These are phyloP conservation scores for Cladophialophora yegresii DNA, from an alignment of 2,329 filamentous ascomycete species.

Conservation along the genomic window DNA sequence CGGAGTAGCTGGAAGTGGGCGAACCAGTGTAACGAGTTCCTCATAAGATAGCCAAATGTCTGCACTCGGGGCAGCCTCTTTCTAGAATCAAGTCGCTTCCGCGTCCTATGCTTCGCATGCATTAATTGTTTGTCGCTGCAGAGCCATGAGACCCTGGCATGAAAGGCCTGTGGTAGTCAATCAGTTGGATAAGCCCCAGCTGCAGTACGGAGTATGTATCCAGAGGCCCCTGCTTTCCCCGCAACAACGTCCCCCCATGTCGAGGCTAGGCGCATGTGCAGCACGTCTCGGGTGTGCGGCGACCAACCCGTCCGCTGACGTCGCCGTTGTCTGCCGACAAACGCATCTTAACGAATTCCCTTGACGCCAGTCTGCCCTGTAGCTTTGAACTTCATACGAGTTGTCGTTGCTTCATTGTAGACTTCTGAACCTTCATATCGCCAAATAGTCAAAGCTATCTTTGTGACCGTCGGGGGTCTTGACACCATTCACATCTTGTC, in stretches of 20 bases:
- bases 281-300: conserved; percentile 17
- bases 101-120: background rate
- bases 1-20: background rate
- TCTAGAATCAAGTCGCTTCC: background rate
- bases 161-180: too few species aligned
- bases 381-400: background rate
- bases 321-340: conserved; percentile 22
- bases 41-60: background rate
- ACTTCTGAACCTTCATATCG: background rate
- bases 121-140: background rate
- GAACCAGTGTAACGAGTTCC: background rate
- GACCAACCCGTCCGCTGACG: conserved; percentile 32
- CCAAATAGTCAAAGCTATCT: background rate
- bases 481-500: background rate
- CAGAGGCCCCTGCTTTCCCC: background rate
- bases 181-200: too few species aligned
- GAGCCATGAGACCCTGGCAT: background rate
- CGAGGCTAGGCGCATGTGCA: background rate
- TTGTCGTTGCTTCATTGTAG: background rate
- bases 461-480: background rate
- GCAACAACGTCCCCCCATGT: background rate
- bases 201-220: too few species aligned
- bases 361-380: background rate
- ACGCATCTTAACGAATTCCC: background rate
- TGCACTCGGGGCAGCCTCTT: too few species aligned